phyloP scores from a whole-genome alignment of 768 basidiomycete genomes.

The Suillus subalutaceus region DNA sequence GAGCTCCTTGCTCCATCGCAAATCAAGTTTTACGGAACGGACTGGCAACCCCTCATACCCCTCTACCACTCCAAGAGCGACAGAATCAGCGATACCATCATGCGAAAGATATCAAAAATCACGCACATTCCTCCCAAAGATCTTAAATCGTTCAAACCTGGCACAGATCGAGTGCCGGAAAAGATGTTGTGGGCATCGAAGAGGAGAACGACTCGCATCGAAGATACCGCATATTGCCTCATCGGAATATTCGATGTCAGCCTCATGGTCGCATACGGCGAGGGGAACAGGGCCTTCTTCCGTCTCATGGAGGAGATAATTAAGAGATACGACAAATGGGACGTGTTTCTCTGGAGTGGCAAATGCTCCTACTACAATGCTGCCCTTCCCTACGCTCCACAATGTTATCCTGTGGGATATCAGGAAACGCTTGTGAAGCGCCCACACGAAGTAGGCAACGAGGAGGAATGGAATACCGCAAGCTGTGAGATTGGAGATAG shows the following conservation, averaged over 20 bases:
- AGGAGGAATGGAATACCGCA: conserved; percentile 10
- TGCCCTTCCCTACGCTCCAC: conserved; percentile 10
- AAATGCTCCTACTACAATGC: conserved; percentile 12
- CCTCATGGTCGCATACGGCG: conserved; percentile 22
- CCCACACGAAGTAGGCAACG: background rate
- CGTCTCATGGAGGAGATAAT: conserved; percentile 17
- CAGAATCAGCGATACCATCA: background rate
- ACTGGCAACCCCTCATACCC: conserved; percentile 19
- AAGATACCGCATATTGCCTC: conserved; percentile 23
- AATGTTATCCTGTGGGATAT: conserved; percentile 12
- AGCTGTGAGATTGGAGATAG: conserved; percentile 8
- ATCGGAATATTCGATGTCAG: conserved; percentile 21
- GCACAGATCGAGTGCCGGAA: conserved; percentile 13
- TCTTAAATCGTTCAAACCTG: conserved; percentile 11
- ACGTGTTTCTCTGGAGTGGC: conserved; percentile 14
- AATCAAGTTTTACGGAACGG: conserved; percentile 19
- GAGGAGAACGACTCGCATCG: conserved; percentile 22
- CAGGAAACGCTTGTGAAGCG: background rate
- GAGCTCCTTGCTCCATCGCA: conserved; percentile 20
- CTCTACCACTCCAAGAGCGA: conserved; percentile 10
- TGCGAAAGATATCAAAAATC: conserved; percentile 10
- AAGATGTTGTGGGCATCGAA: conserved; percentile 21
- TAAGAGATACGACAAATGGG: conserved; percentile 16
- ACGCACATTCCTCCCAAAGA: conserved; percentile 11
- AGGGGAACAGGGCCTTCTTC: conserved; percentile 21